These are phyloP conservation scores for Citrus unshiu DNA, from an alignment of 345 rosid species.

Conservation along the genomic window DNA sequence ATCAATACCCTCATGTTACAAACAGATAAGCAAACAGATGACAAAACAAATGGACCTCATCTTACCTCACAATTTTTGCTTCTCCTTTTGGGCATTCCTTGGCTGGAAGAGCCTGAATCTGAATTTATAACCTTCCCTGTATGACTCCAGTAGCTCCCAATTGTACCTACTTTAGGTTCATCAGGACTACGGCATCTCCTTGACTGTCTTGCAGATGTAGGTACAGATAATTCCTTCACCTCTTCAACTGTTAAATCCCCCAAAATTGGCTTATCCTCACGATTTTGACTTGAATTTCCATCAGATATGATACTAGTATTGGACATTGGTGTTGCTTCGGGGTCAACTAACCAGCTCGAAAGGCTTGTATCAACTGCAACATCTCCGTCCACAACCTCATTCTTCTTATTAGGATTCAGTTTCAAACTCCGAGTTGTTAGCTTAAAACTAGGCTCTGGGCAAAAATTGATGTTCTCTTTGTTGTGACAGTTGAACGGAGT, in stretches of 20 bases:
- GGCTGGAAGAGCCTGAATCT: slow-evolving; percentile 32
- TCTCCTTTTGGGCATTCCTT: slow-evolving; percentile 33
- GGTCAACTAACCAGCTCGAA: slow-evolving; percentile 57
- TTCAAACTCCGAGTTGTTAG: not conserved
- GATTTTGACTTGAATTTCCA: slow-evolving; percentile 24
- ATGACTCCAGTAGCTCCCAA: slow-evolving; percentile 57
- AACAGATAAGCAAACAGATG: not conserved
- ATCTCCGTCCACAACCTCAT: slow-evolving; percentile 23
- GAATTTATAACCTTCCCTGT: slow-evolving; percentile 28
- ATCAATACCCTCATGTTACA: not conserved
- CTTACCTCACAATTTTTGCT: slow-evolving; percentile 40
- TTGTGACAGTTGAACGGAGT: slow-evolving; percentile 30
- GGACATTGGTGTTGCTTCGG: slow-evolving; percentile 36
- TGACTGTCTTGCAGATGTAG: slow-evolving; percentile 30
- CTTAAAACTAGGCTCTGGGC: slow-evolving; percentile 25
- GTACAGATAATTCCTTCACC: slow-evolving; percentile 30
- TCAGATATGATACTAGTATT: slow-evolving; percentile 29
- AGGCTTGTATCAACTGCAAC: slow-evolving; percentile 60
- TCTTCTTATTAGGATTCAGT: slow-evolving; percentile 4
- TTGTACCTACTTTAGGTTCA: slow-evolving; percentile 52
- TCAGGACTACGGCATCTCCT: slow-evolving; percentile 31
- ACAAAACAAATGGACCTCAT: not conserved
- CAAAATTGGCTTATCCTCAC: slow-evolving; percentile 31
- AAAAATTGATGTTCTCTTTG: slow-evolving; percentile 37
- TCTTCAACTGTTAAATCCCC: slow-evolving; percentile 39